Evolutionary conservation across 176 grass and related monocot species (phyloP).

Genomic region (Poa annua): DNA sequence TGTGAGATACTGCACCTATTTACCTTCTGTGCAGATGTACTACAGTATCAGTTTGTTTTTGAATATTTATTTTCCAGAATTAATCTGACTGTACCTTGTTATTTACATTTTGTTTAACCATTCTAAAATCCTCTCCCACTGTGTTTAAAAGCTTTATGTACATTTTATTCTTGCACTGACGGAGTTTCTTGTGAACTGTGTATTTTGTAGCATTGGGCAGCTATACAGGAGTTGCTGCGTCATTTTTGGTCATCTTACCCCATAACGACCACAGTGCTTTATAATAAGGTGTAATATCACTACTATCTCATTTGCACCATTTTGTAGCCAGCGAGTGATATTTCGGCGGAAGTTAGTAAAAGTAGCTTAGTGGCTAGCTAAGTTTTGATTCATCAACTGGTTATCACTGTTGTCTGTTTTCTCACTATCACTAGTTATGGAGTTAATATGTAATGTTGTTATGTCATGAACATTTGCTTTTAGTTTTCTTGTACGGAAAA

Average conservation of each 20-base stretch:
- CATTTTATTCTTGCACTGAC: slow-evolving; percentile 20
- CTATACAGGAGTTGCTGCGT: slow-evolving; percentile 85
- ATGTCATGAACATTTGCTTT: not conserved
- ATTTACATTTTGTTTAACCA: slow-evolving; percentile 18
- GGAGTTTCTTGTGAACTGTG: slow-evolving; percentile 32
- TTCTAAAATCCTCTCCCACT: not conserved
- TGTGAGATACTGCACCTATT: slow-evolving; percentile 60
- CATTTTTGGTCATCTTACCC: slow-evolving; percentile 99
- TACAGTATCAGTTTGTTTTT: not conserved
- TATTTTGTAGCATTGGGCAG: slow-evolving; percentile 81
- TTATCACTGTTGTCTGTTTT: not conserved
- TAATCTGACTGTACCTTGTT: slow-evolving; percentile 5
- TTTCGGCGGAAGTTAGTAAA: slow-evolving; percentile 10
- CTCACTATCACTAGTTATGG: not conserved
- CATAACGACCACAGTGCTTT: slow-evolving; percentile 70
- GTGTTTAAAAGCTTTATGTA: slow-evolving; percentile 36
- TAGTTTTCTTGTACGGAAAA: slow-evolving; percentile 3
- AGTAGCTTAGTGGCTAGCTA: not conserved
- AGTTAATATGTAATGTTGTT: slow-evolving; percentile 16
- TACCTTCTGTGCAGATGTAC: slow-evolving; percentile 12
- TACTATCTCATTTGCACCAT: not conserved
- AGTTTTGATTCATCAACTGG: not conserved
- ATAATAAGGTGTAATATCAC: slow-evolving; percentile 78
- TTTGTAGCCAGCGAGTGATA: not conserved
- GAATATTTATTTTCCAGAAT: not conserved